phyloP scores from a whole-genome alignment of 2,329 filamentous ascomycete species.

The Aspergillus ochraceoroseus region DNA sequence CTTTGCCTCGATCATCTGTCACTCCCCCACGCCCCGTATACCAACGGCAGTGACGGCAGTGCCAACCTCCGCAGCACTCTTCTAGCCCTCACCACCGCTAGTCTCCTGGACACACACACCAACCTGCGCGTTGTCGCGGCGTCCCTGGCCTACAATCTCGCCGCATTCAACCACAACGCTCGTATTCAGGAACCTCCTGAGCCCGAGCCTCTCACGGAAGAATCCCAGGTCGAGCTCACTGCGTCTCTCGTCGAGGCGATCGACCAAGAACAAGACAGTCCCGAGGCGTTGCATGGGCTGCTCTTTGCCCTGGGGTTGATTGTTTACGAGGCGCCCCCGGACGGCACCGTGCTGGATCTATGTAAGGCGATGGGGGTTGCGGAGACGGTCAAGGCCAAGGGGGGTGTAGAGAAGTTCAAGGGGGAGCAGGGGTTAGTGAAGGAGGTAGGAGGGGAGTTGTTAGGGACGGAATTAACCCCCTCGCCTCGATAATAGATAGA shows the following conservation, averaged over 20 bases:
- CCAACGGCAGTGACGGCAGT: too few relatives aligned
- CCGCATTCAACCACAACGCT: constrained; percentile 62
- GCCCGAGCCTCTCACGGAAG: constrained; percentile 58
- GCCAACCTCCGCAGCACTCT: constrained; percentile 53
- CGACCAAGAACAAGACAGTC: constrained; percentile 47
- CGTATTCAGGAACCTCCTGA: constrained; percentile 51
- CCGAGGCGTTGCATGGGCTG: constrained; percentile 71
- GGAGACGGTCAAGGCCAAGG: constrained; percentile 54
- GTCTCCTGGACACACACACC: constrained; percentile 71
- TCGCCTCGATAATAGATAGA: too few relatives aligned
- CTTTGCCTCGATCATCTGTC: constrained; percentile 68
- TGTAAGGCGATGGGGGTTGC: constrained; percentile 70
- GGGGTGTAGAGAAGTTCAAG: constrained; percentile 40
- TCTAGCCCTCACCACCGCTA: constrained; percentile 66
- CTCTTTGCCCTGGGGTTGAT: constrained; percentile 71
- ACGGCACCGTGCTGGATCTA: constrained; percentile 76
- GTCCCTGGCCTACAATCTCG: constrained; percentile 77
- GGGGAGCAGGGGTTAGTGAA: constrained; percentile 51
- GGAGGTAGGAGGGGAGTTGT: constrained; percentile 46
- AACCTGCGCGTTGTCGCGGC: constrained; percentile 77
- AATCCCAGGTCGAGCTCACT: constrained; percentile 72
- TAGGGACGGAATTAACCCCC: constrained; percentile 41
- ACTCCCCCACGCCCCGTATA: constrained; percentile 48
- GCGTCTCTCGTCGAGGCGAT: constrained; percentile 77
- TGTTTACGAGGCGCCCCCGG: constrained; percentile 62